A percentile compares a stretch with the other conserved stretches of the same genome.
These are phyloP conservation scores for Rhododendron ferrugineum DNA, from an alignment of 148 eudicot genomes.

Conservation along the genomic window DNA sequence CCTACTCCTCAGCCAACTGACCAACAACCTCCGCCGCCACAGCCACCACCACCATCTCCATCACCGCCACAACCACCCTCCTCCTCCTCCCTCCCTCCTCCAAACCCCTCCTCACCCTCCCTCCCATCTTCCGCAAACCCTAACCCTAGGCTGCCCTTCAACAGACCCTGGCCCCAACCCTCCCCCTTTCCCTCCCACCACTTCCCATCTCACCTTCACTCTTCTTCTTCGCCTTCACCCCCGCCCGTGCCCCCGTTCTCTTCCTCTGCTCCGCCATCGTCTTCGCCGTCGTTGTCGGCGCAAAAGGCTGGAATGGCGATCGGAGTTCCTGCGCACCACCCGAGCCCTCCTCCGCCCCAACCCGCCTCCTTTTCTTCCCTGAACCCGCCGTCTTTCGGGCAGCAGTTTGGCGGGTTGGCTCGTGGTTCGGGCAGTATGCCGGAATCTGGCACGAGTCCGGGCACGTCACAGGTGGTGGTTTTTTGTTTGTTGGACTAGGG, in stretches of 20 bases:
- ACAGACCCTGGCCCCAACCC: conserved; percentile 49
- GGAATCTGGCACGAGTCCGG: conserved; percentile 22
- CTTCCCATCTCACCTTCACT: conserved; percentile 31
- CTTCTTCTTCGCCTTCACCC: conserved; percentile 22
- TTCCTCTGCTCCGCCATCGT: background rate
- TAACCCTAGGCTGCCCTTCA: conserved; percentile 35
- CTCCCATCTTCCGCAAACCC: conserved; percentile 30
- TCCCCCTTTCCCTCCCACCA: conserved; percentile 25
- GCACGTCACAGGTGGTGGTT: conserved; percentile 24
- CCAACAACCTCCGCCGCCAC: conserved; percentile 12
- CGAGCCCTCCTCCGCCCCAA: conserved; percentile 24
- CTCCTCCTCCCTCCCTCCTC: conserved; percentile 13
- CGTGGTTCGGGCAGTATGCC: conserved; percentile 23
- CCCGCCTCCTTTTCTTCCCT: conserved; percentile 34
- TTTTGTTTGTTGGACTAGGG: background rate
- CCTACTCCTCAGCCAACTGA: conserved; percentile 24
- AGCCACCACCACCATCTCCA: conserved; percentile 3
- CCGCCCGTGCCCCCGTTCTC: conserved; percentile 22
- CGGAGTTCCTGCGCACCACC: conserved; percentile 62
- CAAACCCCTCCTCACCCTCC: conserved; percentile 20
- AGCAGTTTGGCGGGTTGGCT: conserved; percentile 29
- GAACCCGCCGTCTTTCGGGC: conserved; percentile 33
- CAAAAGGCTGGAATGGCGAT: conserved; percentile 59
- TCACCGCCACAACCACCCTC: conserved; percentile 18
- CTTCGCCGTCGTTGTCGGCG: conserved; percentile 8